These are phyloP conservation scores for Cladorrhinum sp. DNA, from an alignment of 2,329 filamentous ascomycete genomes.

Conservation along the genomic window DNA sequence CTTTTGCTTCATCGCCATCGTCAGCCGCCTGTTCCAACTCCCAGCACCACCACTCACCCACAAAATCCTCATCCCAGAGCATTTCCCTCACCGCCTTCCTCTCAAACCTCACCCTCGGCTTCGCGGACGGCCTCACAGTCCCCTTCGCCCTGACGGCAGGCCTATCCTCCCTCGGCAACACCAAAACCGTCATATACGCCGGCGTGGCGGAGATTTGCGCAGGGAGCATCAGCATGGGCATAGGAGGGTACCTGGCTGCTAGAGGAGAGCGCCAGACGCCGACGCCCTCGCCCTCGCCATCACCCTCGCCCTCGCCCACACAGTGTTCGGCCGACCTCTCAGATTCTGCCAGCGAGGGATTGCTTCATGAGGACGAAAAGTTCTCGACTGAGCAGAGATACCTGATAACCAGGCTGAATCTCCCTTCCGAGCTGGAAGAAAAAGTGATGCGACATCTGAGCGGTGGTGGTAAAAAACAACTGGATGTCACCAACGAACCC, in stretches of 20 bases:
- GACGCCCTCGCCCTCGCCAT: background rate
- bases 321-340: too few relatives aligned
- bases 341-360: background rate
- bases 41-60: too few relatives aligned
- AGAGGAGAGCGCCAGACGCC: background rate
- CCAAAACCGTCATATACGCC: constrained; percentile 63
- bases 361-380: background rate
- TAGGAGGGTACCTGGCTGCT: constrained; percentile 66
- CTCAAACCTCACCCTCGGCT: constrained; percentile 45
- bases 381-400: too few relatives aligned
- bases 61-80: background rate
- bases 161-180: constrained; percentile 58
- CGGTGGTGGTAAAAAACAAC: too few relatives aligned
- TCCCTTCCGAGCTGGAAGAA: background rate
- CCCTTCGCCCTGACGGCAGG: constrained; percentile 73
- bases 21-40: too few relatives aligned
- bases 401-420: too few relatives aligned
- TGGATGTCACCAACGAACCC: background rate
- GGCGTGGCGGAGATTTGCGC: constrained; percentile 69
- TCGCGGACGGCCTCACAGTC: constrained; percentile 71
- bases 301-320: background rate
- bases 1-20: background rate
- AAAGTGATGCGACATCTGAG: background rate
- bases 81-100: background rate
- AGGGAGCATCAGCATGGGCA: constrained; percentile 70